Conservation (phyloP, 1,139 yeast species). For the Debaryomyces singareniensis region DNA sequence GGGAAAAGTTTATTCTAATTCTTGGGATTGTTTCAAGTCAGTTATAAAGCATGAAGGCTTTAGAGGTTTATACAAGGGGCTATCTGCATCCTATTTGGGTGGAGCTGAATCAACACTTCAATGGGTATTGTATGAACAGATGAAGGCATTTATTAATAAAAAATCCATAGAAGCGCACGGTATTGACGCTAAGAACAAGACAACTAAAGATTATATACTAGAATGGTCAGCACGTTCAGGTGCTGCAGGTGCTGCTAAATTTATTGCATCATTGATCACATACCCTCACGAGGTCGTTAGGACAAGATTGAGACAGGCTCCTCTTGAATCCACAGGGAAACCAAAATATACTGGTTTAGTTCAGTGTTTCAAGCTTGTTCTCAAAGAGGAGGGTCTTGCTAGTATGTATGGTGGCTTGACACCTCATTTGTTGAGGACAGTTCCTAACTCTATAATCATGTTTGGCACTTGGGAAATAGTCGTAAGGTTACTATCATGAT, state of each 20-base stretch:
- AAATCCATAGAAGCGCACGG: conserved; percentile 47
- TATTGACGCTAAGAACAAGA: conserved; percentile 30
- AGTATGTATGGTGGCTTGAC: conserved; percentile 98
- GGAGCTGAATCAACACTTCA: conserved; percentile 91
- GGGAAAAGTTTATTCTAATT: conserved; percentile 65
- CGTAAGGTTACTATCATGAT: conserved; percentile 54
- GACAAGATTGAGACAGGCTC: conserved; percentile 94
- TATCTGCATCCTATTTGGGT: conserved; percentile 91
- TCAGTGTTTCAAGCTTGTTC: conserved; percentile 76
- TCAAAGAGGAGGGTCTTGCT: conserved; percentile 85
- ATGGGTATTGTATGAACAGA: conserved; percentile 95
- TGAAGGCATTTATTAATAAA: conserved; percentile 65
- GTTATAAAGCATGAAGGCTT: conserved; percentile 76
- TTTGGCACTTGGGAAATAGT: conserved; percentile 98
- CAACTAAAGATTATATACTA: conserved; percentile 58
- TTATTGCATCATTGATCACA: conserved; percentile 85
- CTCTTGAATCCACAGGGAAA: conserved; percentile 62
- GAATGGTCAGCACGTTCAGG: conserved; percentile 98
- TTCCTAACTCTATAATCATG: conserved; percentile 97
- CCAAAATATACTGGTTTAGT: conserved; percentile 86
- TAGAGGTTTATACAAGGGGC: conserved; percentile 74
- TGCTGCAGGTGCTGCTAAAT: conserved; percentile 95
- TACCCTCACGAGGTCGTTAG: conserved; percentile 98
- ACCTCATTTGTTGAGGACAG: conserved; percentile 93
- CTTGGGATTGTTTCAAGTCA: conserved; percentile 75